Evolutionary conservation across 106 monocot genomes (phyloP), one percentile per base, ranked within the genome.

Genomic region (Allium cepa): DNA sequence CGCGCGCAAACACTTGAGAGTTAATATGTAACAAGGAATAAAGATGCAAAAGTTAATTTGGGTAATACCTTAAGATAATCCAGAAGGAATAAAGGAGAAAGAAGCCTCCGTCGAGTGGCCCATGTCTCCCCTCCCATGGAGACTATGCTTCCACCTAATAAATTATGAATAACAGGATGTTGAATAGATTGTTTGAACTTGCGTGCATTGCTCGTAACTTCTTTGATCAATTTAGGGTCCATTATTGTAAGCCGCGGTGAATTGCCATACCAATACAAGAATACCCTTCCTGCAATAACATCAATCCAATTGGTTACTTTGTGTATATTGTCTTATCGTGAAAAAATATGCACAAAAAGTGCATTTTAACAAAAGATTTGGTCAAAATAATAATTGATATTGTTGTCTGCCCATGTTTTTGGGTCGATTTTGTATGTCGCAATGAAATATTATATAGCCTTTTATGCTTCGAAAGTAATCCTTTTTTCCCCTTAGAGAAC

Each of bases 161-260:
- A 36, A 68, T 68, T 68, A 28, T 68, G 50, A 68, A 56, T 16
- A 11, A 56, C 11, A 8, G 68, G 68, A 46, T 68, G 68, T 22
- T 68, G 68, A 45, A 56, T 68, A 8, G 68, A 68, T 17, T 68
- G 68, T 3, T 56, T 28, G 45, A 50, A 68, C 53, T 68, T 68
- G 4, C 68, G 53, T 55, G 68, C 55, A n/a, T 53, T 55, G 55
- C 26, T 56, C 26, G 68, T 36, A 7, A 68, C 53, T 36, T 55
- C 55, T 56, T 56, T 68, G 55, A 68, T 68, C 51, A 68, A 52
- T 68, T 68, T 45, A 18, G 68, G 68, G 56, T 68, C 68, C 7
- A 56, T 55, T 8, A 68, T 56, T 26, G 68, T 55, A 45, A 68
- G 68, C 27, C 68, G n/a, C 3, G 68, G 68, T 0, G 28, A 26